Evolutionary conservation across 2,329 filamentous ascomycete species (phyloP), one percentile per base, ranked within the genome.

Genomic region (Calonectria leucothoes): DNA sequence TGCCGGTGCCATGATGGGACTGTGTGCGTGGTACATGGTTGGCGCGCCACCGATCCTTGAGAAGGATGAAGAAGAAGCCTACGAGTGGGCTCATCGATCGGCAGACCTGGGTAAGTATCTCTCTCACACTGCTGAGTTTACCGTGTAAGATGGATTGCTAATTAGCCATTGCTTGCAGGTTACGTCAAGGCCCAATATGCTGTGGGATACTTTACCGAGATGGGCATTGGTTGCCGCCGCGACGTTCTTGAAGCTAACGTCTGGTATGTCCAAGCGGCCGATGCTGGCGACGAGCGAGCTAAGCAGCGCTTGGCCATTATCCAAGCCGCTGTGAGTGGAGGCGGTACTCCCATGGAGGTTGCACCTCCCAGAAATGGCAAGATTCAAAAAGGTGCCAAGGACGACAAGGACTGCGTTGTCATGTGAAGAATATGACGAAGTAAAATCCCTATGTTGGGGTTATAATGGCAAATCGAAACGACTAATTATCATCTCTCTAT

Each of bases 11-110:
- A 98, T 98, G 95, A 98, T 99, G 96, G 96, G 96, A 6, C 88
- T 99, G 11, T 99, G 97, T 85, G 97, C 97, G 14, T 99, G 97
- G 97, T 99, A 98, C 84, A 94, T 98, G 89, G 94, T 98, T 49
- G 97, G 97, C 14, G 97, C 97, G 2, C 94, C 96, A 78, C 95
- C 96, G 0, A 92, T 98, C 17, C 86, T 99, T 27, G 96, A 98
- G 74, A 98, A 97, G 85, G 96, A 99, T 80, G 96, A 98, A 83
- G 93, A 94, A 78, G 97, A 99, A 84, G 97, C 97, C 12, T 98
- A 97, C 81, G 96, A 98, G 83, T 99, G 97, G 97, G 96, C 97
- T 20, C 92, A 92, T 80, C 93, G 93, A 81, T 95, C 97, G 69
- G 96, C 96, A 37, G 93, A 97, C 75, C 88, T 93, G 77, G 96